Evolutionary conservation across 495 filamentous ascomycete genomes (phyloP), one percentile per base, ranked within the genome.

Genomic region (Podospora comata): DNA sequence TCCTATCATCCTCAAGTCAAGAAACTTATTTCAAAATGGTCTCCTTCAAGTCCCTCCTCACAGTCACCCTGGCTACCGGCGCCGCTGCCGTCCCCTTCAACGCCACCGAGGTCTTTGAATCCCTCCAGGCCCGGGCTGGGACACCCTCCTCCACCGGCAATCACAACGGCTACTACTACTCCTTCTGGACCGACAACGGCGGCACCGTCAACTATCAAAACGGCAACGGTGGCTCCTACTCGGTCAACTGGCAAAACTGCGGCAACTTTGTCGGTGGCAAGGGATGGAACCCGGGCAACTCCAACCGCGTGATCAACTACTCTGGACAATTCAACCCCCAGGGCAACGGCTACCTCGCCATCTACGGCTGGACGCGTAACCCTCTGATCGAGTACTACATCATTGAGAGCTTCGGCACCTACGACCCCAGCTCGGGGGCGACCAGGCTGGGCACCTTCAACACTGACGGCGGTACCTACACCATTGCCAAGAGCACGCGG

Each of bases 341-440:
- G 70, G 84, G 81, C 65, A 85, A 85, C 79, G 77, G 76, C 68
- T 86, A 86, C 77, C 83, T 88, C 48, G 77, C 85, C 58, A 76
- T 88, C 70, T 88, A 88, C 80, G 86, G 86, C 58, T 88, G 86
- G 86, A 85, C 84, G 34, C 71, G 64, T 7, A 82, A 79, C 76
- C 86, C 86, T 30, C 81, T 85, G 67, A 76, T 85, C 75, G 86
- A 88, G 76, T 87, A 87, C 84, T 88, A 88, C 81, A 77, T 88
- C 54, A 80, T 89, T 39, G 85, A 87, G 74, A 70, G 76, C 30
- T 86, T 78, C 75, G 84, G 85, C 66, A 77, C 76, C 58, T 87
- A 86, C 81, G 84, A 88, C 79, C 86, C 86, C 28, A 81, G 77
- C 55, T 78, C 72, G 54, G 80, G 78, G 16, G 80, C 80, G 23